A percentile compares a stretch with the other conserved stretches of the same genome.
phyloP scores from a whole-genome alignment of 169 alveolate genomes.

The Cardiosporidium cionae region DNA sequence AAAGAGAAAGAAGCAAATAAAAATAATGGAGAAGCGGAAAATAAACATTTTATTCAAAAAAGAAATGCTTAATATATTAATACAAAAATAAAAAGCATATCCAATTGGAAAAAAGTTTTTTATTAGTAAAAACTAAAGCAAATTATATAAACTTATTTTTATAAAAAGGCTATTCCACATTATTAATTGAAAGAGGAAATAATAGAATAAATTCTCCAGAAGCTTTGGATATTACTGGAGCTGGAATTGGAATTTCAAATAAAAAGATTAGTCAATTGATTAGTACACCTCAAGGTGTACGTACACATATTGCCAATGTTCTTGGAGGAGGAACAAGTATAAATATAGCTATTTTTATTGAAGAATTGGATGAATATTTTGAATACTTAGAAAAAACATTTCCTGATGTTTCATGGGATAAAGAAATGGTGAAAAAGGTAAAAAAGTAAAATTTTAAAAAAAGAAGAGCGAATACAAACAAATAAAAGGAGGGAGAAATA shows the following conservation, averaged over 20 bases:
- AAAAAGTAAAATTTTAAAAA: no score
- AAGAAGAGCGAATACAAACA: no score
- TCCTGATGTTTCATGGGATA: slow-evolving; percentile 8
- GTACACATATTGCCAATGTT: slow-evolving; percentile 45
- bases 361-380: slow-evolving; percentile 40
- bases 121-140: no score
- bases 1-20: no score
- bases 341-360: slow-evolving; percentile 48
- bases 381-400: slow-evolving; percentile 13
- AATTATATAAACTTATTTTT: no score
- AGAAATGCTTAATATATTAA: no score
- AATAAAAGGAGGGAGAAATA: no score
- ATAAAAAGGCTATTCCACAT: slow-evolving; percentile 21
- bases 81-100: no score
- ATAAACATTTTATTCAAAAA: no score
- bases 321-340: slow-evolving; percentile 57
- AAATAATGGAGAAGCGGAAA: no score
- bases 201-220: slow-evolving; percentile 37
- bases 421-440: slow-evolving; percentile 17
- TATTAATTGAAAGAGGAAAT: slow-evolving; percentile 51
- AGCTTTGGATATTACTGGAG: slow-evolving; percentile 37
- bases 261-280: slow-evolving; percentile 36
- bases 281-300: slow-evolving; percentile 42
- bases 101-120: no score
- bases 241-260: slow-evolving; percentile 45